Percentiles rank a stretch among this genome's conserved stretches.
Conservation (phyloP, 2,329 filamentous ascomycete genomes). For the Colletotrichum caudatum region DNA sequence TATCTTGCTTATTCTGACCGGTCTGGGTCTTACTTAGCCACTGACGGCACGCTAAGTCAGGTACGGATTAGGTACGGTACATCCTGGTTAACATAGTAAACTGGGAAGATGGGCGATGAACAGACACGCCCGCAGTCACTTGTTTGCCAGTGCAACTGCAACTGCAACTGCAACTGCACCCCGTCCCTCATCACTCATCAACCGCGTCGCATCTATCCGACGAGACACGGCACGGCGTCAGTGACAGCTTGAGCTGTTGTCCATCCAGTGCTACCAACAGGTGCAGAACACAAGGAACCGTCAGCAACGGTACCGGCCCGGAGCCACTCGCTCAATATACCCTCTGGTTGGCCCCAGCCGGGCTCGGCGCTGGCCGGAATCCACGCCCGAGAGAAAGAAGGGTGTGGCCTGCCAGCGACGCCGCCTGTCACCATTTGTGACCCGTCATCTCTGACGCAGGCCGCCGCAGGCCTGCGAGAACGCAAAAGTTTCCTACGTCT, state of each 20-base stretch:
- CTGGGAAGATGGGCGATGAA: constrained; percentile 5
- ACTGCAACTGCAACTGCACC: constrained; percentile 13
- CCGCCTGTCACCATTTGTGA: constrained; percentile 15
- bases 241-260: constrained; percentile 25
- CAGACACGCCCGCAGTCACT: too few species aligned
- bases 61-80: background rate
- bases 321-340: background rate
- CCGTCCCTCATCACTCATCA: constrained; percentile 6
- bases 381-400: background rate
- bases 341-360: background rate
- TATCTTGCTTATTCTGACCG: background rate
- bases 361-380: background rate
- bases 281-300: constrained; percentile 8
- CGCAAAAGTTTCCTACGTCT: constrained; percentile 10
- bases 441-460: constrained; percentile 1
- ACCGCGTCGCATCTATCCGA: constrained; percentile 25
- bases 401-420: background rate
- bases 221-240: constrained; percentile 28
- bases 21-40: constrained; percentile 22
- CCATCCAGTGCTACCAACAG: background rate
- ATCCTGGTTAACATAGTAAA: background rate
- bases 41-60: constrained; percentile 19
- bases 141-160: too few species aligned
- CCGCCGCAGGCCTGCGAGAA: constrained; percentile 4
- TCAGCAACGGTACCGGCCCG: constrained; percentile 5